Percentiles rank a stretch among this genome's conserved stretches.
Conservation (phyloP, 2,329 filamentous ascomycete genomes). For the Zymoseptoria ardabiliae region DNA sequence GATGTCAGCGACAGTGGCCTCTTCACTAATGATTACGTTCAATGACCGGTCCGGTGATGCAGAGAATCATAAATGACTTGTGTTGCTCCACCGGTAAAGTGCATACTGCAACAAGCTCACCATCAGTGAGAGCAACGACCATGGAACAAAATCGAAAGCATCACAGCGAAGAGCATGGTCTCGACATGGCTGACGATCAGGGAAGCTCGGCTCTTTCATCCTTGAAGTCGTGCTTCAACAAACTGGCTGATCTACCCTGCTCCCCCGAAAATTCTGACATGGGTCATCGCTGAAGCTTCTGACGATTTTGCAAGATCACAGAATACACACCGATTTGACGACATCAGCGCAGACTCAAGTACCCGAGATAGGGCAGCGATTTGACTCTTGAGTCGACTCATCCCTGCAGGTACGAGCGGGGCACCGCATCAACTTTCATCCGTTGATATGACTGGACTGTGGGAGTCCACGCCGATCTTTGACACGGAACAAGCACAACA, state of each 20-base stretch:
- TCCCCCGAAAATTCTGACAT: neutral
- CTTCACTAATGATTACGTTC: slow-evolving; percentile 11
- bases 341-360: neutral
- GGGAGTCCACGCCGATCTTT: neutral
- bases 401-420: neutral
- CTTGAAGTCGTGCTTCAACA: neutral
- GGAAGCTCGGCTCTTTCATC: neutral
- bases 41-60: neutral
- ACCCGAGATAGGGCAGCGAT: neutral
- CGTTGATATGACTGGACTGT: neutral
- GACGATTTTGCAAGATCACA: neutral
- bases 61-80: neutral
- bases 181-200: neutral
- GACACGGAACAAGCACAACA: neutral
- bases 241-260: neutral
- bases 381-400: neutral
- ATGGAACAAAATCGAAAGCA: neutral
- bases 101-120: neutral
- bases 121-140: neutral
- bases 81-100: neutral
- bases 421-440: neutral
- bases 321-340: neutral
- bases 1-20: slow-evolving; percentile 7
- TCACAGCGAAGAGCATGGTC: neutral
- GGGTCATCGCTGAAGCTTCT: neutral